Evolutionary conservation across 805 yeast species (phyloP).

Genomic region (Ascoidea asiatica): DNA sequence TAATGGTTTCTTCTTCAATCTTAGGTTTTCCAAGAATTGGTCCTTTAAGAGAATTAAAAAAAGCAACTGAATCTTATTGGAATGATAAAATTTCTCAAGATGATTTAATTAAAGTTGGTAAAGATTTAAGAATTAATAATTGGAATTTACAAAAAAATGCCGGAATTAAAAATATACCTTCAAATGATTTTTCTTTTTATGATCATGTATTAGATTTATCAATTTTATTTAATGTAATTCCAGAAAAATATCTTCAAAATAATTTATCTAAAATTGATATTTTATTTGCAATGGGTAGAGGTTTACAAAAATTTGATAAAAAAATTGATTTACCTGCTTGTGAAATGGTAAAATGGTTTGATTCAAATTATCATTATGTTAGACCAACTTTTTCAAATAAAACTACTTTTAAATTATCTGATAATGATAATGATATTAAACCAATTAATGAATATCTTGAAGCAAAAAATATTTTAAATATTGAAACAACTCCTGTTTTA

Average conservation of each 20-base stretch:
- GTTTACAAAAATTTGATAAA: slow-evolving; percentile 95
- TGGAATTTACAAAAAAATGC: slow-evolving; percentile 97
- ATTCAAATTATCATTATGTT: slow-evolving; percentile 98
- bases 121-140: slow-evolving; percentile 88
- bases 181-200: slow-evolving; percentile 96
- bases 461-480: slow-evolving; percentile 83
- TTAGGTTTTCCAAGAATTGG: slow-evolving; percentile 99
- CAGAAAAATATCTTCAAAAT: slow-evolving; percentile 92
- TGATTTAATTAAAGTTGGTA: slow-evolving; percentile 83
- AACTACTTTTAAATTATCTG: slow-evolving; percentile 90
- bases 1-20: slow-evolving; percentile 92
- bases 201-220: slow-evolving; percentile 95
- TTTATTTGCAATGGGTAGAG: slow-evolving; percentile 99
- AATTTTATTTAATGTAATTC: slow-evolving; percentile 85
- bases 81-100: slow-evolving; percentile 80
- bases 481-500: slow-evolving; percentile 94
- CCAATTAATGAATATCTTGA: slow-evolving; percentile 96
- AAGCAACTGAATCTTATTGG: slow-evolving; percentile 99
- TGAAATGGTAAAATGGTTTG: slow-evolving; percentile 99
- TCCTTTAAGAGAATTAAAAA: slow-evolving; percentile 97
- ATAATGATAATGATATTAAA: slow-evolving; percentile 88
- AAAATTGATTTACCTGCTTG: slow-evolving; percentile 98
- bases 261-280: slow-evolving; percentile 83
- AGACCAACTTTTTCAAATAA: slow-evolving; percentile 97
- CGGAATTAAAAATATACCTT: slow-evolving; percentile 94